Conservation (phyloP, 176 grass and related monocot genomes). For the Stipa capillata region DNA sequence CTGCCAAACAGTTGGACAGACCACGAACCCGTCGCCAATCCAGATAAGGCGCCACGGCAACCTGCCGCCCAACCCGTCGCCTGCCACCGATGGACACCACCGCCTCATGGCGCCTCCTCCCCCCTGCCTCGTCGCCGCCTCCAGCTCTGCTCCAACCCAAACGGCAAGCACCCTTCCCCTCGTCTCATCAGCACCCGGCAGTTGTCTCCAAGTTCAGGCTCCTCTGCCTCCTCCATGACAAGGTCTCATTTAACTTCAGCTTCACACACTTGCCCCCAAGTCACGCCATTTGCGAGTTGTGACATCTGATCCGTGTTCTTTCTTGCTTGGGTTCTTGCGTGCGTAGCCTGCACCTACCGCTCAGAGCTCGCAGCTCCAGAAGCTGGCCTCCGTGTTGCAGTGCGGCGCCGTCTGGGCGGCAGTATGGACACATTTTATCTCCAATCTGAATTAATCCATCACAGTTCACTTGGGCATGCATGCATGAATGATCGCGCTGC, state of each 20-base stretch:
- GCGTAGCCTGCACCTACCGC: background rate
- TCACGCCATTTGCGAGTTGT: background rate
- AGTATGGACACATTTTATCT: slow-evolving; percentile 13
- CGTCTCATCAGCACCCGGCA: background rate
- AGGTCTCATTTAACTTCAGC: slow-evolving; percentile 14
- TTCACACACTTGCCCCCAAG: background rate
- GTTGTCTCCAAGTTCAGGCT: slow-evolving; percentile 33
- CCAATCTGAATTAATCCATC: background rate
- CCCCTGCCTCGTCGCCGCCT: slow-evolving; percentile 5
- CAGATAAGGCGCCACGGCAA: slow-evolving; percentile 16
- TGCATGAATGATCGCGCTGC: background rate
- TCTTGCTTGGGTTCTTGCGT: background rate
- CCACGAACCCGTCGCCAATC: background rate
- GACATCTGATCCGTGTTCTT: background rate
- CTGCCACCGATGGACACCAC: slow-evolving; percentile 18
- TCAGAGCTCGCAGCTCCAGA: slow-evolving; percentile 33
- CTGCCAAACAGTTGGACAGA: background rate
- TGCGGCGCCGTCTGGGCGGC: slow-evolving; percentile 56
- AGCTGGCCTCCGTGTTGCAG: slow-evolving; percentile 40
- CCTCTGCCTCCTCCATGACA: slow-evolving; percentile 35
- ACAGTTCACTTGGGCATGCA: background rate
- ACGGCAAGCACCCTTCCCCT: background rate
- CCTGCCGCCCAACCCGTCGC: background rate
- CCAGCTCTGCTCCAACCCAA: background rate
- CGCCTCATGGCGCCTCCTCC: slow-evolving; percentile 37